Evolutionary conservation across 2,329 filamentous ascomycete species (phyloP), one percentile per base, ranked within the genome.

Genomic region (Aspergillus tubingensis): DNA sequence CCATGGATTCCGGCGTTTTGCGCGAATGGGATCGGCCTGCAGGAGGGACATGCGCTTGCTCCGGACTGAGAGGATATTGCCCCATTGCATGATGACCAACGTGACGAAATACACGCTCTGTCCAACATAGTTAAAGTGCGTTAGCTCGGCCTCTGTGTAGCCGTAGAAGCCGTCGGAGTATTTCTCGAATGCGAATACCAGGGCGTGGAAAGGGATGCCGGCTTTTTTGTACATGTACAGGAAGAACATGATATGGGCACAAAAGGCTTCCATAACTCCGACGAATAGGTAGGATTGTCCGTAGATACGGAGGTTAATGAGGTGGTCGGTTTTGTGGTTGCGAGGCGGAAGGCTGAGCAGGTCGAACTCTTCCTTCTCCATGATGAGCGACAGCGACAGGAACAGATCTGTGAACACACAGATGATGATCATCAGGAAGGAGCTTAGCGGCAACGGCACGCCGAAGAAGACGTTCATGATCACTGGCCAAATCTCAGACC

Each of bases 361-460:
- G 56, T 85, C 82, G 57, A 83, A 84, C 55, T 85, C 83, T 54
- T 83, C 81, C 65, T 82, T 82, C 55, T 85, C 83, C 82, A 84
- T 84, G 61, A 84, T 83, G 2, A 85, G 71, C 0, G 81, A 80
- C 0, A 84, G 70, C 0, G 80, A 81, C 2, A 82, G 71, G 71
- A 85, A 84, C 0, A 84, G 71, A 66, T 84, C 82, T 11, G 82
- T 85, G 61, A 85, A 85, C 61, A 84, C 81, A 58, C 82, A 85
- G 54, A 85, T 84, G 62, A 85, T 82, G 64, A 85, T 85, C 83
- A 85, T 85, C 44, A 85, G 76, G 67, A 85, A 85, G 0, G 82
- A 78, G 41, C 76, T 80, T 0, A 85, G 67, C 0, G 82, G 82
- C 0, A 82, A 74, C 0, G 83, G 83, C 3, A 85, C 78, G 3